A percentile compares a stretch with the other conserved stretches of the same genome.
Evolutionary conservation across 768 basidiomycete genomes (phyloP).

Genomic region (Rhizopogon sp.): DNA sequence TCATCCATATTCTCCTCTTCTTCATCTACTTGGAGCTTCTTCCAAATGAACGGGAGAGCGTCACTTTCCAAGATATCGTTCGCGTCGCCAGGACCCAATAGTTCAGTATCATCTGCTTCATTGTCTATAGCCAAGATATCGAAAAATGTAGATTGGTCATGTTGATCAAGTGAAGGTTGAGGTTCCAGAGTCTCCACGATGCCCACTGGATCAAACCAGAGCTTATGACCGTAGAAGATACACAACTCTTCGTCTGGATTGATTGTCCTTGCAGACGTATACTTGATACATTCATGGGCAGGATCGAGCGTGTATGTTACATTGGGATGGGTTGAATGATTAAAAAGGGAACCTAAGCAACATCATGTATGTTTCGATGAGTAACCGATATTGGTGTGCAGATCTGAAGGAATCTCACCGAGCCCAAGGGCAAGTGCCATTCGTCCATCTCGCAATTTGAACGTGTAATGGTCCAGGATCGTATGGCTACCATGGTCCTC

Average conservation of each 20-base stretch:
- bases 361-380: background rate
- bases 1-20: constrained; percentile 57
- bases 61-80: constrained; percentile 50
- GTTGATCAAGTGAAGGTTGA: background rate
- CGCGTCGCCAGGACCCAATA: constrained; percentile 27
- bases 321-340: constrained; percentile 69
- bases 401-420: constrained; percentile 37
- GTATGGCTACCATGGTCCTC: constrained; percentile 57
- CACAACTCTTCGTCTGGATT: constrained; percentile 66
- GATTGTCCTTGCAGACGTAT: constrained; percentile 50
- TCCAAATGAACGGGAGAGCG: constrained; percentile 60
- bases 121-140: background rate
- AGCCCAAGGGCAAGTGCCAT: constrained; percentile 79
- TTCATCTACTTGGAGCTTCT: constrained; percentile 51
- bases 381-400: background rate
- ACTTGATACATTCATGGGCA: constrained; percentile 54
- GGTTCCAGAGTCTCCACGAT: background rate
- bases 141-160: background rate
- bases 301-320: constrained; percentile 58
- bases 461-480: constrained; percentile 69
- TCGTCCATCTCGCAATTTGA: constrained; percentile 66
- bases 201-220: constrained; percentile 56
- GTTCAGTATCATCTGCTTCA: background rate
- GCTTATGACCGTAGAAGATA: constrained; percentile 68
- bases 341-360: constrained; percentile 70